A percentile compares a stretch with the other conserved stretches of the same genome.
Conservation (phyloP, 2,329 filamentous ascomycete genomes). For the Rutstroemia sydowiana region DNA sequence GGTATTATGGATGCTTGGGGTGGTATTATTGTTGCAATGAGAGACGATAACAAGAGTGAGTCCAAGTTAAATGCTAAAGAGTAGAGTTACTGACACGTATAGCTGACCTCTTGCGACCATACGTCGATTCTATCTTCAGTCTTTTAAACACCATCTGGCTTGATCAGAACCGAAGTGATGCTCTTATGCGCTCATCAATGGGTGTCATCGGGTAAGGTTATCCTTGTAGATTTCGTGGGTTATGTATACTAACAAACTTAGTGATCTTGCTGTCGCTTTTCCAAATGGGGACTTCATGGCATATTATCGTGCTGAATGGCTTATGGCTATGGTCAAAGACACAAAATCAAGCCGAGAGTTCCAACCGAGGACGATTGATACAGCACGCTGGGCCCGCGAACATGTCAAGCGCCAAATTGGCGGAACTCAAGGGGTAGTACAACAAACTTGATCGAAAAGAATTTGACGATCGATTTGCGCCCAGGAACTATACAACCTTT, state of each 20-base stretch:
- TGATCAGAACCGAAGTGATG: slow-evolving; percentile 84
- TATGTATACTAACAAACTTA: slow-evolving; percentile 32
- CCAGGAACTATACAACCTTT: slow-evolving; percentile 20
- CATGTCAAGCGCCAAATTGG: slow-evolving; percentile 88
- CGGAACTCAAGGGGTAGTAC: slow-evolving; percentile 34
- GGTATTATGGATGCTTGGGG: slow-evolving; percentile 99
- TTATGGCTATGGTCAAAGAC: slow-evolving; percentile 84
- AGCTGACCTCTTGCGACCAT: slow-evolving; percentile 68
- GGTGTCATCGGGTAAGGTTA: slow-evolving; percentile 82
- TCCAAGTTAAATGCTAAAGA: too few species aligned
- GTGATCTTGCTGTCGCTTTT: slow-evolving; percentile 90
- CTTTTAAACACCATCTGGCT: slow-evolving; percentile 73
- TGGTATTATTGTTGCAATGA: slow-evolving; percentile 92
- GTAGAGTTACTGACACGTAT: too few species aligned
- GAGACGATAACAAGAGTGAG: slow-evolving; percentile 69
- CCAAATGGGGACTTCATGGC: slow-evolving; percentile 79
- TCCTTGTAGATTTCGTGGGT: neutral
- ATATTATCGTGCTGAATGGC: slow-evolving; percentile 85
- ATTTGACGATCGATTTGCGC: slow-evolving; percentile 12
- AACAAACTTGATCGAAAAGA: slow-evolving; percentile 27
- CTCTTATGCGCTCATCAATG: slow-evolving; percentile 88
- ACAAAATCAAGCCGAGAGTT: slow-evolving; percentile 86
- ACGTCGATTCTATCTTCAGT: slow-evolving; percentile 78
- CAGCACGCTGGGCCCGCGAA: slow-evolving; percentile 93
- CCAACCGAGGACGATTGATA: slow-evolving; percentile 77